These are phyloP conservation scores for Flaveria brownii DNA, from an alignment of 129 eudicot species.

Conservation along the genomic window DNA sequence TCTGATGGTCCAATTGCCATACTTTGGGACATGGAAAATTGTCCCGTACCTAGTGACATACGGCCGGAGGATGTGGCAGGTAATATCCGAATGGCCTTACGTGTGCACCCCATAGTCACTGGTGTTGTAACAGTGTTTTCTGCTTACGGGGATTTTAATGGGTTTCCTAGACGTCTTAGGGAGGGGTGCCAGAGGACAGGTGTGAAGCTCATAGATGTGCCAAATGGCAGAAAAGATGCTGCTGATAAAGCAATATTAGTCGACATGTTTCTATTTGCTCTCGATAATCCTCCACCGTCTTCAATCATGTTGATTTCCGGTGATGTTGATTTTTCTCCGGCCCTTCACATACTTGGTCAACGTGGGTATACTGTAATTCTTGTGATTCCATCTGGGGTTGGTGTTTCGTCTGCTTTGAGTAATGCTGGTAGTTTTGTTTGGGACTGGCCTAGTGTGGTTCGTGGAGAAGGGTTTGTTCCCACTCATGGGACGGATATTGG, in stretches of 20 bases:
- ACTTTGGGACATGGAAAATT: conserved; percentile 98
- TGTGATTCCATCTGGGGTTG: conserved; percentile 78
- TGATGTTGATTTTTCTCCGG: conserved; percentile 93
- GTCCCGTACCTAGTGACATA: conserved; percentile 88
- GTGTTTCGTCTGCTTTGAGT: conserved; percentile 83
- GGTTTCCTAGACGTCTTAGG: conserved; percentile 80
- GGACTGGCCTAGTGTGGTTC: conserved; percentile 96
- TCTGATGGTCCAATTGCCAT: conserved; percentile 76
- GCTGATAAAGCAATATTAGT: conserved; percentile 98
- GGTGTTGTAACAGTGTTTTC: conserved; percentile 87
- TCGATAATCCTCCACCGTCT: conserved; percentile 90
- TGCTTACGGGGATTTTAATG: conserved; percentile 93
- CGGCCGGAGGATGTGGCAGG: conserved; percentile 91
- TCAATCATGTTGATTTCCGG: conserved; percentile 91
- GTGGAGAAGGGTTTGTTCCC: conserved; percentile 86
- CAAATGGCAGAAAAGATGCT: conserved; percentile 95
- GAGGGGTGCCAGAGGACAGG: conserved; percentile 99
- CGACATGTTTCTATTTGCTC: conserved; percentile 98
- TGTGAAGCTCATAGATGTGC: conserved; percentile 87
- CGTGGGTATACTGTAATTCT: conserved; percentile 92
- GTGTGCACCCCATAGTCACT: conserved; percentile 72
- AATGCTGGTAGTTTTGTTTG: conserved; percentile 93
- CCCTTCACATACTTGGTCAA: conserved; percentile 92
- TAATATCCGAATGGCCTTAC: conserved; percentile 87
- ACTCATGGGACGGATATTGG: conserved; percentile 27